phyloP scores from a whole-genome alignment of 306 rosid genomes.

The Betula pendula region DNA sequence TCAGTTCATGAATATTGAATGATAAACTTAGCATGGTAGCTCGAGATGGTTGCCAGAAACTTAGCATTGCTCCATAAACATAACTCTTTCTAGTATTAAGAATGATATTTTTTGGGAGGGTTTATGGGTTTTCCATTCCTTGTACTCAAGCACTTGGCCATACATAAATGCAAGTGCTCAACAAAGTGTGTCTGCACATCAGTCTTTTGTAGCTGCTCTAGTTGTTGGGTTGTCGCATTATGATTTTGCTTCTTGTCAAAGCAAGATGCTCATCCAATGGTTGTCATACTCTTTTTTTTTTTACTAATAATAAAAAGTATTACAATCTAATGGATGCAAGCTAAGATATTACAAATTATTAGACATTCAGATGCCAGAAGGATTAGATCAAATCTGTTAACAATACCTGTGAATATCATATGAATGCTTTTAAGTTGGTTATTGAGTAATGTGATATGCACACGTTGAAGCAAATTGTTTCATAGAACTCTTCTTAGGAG shows the following conservation, averaged over 20 bases:
- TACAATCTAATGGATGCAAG: too few relatives aligned
- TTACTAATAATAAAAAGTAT: neutral
- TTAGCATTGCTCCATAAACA: neutral
- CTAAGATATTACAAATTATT: neutral
- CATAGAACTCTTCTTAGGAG: neutral
- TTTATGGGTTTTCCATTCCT: too few relatives aligned
- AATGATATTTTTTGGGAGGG: too few relatives aligned
- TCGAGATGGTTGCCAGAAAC: neutral
- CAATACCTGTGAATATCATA: neutral
- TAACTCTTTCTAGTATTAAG: neutral
- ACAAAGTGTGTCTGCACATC: too few relatives aligned
- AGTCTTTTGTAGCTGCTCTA: too few relatives aligned
- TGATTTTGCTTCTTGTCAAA: neutral
- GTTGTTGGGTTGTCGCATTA: neutral
- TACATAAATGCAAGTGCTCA: too few relatives aligned
- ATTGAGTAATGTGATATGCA: neutral
- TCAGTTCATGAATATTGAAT: neutral
- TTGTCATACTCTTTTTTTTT: neutral
- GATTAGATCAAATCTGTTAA: neutral
- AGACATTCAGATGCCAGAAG: neutral
- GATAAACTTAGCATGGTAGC: neutral
- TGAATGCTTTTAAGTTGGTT: neutral
- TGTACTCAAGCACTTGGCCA: too few relatives aligned
- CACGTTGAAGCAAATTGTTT: neutral
- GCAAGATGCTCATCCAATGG: neutral